Percentiles rank a stretch among this genome's conserved stretches.
Conservation (phyloP, 768 basidiomycete genomes). For the Porphyrellus cyaneotinctus region DNA sequence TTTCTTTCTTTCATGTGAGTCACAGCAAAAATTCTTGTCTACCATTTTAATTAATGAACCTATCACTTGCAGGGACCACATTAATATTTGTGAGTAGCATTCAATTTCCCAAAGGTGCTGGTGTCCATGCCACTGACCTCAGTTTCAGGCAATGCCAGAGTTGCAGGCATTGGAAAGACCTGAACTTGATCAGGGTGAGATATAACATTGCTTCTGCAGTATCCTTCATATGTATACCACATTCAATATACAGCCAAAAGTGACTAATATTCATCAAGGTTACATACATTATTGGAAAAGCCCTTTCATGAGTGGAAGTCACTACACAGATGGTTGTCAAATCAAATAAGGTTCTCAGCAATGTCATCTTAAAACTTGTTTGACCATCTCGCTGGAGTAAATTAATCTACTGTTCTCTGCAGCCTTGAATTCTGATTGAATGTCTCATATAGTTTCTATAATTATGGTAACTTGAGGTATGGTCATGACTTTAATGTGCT, state of each 20-base stretch:
- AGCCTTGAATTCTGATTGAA: slow-evolving; percentile 2
- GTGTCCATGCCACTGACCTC: no score
- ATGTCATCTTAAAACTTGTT: slow-evolving; percentile 34
- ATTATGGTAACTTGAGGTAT: slow-evolving; percentile 40
- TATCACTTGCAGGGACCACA: no score
- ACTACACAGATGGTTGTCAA: background rate
- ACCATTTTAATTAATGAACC: no score
- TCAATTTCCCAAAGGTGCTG: no score
- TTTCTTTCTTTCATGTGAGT: no score
- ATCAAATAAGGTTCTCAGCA: slow-evolving; percentile 17
- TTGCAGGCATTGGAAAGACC: no score
- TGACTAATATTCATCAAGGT: slow-evolving; percentile 17
- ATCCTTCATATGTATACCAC: no score
- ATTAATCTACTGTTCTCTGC: background rate
- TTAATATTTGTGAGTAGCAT: no score
- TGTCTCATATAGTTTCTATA: slow-evolving; percentile 30
- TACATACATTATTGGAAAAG: slow-evolving; percentile 33
- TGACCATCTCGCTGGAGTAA: slow-evolving; percentile 35
- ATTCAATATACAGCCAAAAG: background rate
- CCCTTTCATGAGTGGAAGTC: slow-evolving; percentile 32
- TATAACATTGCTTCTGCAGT: no score
- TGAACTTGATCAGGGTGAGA: no score
- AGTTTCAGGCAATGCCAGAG: no score
- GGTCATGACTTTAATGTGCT: slow-evolving; percentile 36
- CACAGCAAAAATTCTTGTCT: no score